phyloP scores from a whole-genome alignment of 2,329 filamentous ascomycete species.

The Curvularia lunata region DNA sequence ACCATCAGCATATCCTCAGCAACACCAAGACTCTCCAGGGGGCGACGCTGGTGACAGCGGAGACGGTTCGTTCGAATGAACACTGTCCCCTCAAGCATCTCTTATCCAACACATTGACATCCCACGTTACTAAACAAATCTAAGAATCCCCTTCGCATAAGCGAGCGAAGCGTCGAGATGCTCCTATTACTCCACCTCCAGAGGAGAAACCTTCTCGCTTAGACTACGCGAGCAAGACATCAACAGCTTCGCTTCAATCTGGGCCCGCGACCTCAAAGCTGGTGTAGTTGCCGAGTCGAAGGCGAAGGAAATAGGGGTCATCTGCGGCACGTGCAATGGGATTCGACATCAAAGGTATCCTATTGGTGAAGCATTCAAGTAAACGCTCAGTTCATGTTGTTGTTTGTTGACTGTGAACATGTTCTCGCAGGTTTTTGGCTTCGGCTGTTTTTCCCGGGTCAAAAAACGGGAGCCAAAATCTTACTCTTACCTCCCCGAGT shows the following conservation, averaged over 20 bases:
- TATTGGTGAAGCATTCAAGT: background rate
- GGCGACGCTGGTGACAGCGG: conserved; percentile 12
- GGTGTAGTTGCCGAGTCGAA: background rate
- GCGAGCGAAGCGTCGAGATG: conserved; percentile 3
- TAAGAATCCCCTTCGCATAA: conserved; percentile 2
- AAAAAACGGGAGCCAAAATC: conserved; percentile 12
- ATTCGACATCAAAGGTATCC: background rate
- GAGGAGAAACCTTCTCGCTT: background rate
- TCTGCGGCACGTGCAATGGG: conserved; percentile 6
- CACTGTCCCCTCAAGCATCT: background rate
- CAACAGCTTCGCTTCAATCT: background rate
- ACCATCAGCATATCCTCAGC: conserved; percentile 7
- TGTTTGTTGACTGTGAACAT: conserved; percentile 6
- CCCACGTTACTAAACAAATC: background rate
- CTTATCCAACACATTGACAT: background rate
- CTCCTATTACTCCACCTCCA: background rate
- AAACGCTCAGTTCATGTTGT: background rate
- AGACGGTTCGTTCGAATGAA: conserved; percentile 19
- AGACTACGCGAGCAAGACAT: background rate
- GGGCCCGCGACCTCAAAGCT: background rate
- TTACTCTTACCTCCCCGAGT: conserved; percentile 12
- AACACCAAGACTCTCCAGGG: conserved; percentile 7
- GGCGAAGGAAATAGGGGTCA: background rate
- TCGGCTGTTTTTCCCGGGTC: conserved; percentile 9
- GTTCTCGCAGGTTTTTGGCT: conserved; percentile 11